Evolutionary conservation across 495 filamentous ascomycete genomes (phyloP).

Genomic region (Tuber calosporum): DNA sequence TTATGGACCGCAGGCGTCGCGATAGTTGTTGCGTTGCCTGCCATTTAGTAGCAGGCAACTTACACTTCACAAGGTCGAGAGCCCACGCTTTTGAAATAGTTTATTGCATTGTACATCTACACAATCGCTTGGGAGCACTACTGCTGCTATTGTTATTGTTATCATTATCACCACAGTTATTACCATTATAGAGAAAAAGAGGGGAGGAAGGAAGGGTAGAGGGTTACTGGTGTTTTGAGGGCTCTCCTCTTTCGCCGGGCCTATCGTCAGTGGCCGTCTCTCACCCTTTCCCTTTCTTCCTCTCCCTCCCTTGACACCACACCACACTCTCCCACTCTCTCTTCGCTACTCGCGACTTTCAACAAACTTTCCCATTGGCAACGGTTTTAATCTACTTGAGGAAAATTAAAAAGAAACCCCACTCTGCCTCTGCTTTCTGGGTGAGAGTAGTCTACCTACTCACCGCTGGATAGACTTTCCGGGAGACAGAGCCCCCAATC

Average conservation of each 20-base stretch:
- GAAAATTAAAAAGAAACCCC: neutral
- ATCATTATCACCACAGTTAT: neutral
- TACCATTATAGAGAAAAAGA: neutral
- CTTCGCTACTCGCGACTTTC: neutral
- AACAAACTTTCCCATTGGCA: neutral
- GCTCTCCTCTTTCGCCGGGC: neutral
- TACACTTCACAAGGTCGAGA: neutral
- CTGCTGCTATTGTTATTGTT: neutral
- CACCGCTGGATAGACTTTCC: neutral
- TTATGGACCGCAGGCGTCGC: neutral
- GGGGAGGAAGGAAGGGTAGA: neutral
- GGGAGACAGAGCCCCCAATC: neutral
- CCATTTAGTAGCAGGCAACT: neutral
- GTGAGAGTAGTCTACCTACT: neutral
- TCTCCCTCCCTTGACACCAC: neutral
- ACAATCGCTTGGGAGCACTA: neutral
- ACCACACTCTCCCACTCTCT: neutral
- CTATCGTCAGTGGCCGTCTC: neutral
- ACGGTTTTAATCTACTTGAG: neutral
- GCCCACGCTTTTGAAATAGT: neutral
- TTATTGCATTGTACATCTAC: neutral
- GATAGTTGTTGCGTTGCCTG: neutral
- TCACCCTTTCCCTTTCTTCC: neutral
- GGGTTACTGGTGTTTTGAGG: neutral
- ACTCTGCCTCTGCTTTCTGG: neutral